Evolutionary conservation across 495 filamentous ascomycete species (phyloP).

Genomic region (Eremomyces bilateralis): DNA sequence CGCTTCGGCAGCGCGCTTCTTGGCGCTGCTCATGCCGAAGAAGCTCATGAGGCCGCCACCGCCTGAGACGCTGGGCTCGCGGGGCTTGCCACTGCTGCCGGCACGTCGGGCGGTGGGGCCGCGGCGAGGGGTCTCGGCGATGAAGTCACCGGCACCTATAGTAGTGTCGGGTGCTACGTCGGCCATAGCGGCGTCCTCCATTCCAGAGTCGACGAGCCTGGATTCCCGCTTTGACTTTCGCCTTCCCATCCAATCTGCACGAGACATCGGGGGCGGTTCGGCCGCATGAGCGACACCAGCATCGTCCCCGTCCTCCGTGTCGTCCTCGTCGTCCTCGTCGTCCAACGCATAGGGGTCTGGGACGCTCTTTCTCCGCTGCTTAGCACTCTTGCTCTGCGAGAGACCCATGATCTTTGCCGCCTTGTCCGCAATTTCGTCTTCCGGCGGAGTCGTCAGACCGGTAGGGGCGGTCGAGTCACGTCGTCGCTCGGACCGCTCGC

Average conservation of each 20-base stretch:
- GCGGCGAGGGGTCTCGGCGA: not conserved
- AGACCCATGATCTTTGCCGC: constrained; percentile 39
- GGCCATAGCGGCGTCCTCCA: constrained; percentile 10
- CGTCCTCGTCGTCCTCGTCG: constrained; percentile 35
- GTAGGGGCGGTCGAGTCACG: constrained; percentile 5
- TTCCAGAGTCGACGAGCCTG: constrained; percentile 3
- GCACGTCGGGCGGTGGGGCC: not conserved
- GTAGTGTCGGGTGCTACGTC: constrained; percentile 3
- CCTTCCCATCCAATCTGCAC: not conserved
- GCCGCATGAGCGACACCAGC: constrained; percentile 8
- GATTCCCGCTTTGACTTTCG: constrained; percentile 10
- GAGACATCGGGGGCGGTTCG: constrained; percentile 6
- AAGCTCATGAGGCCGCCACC: constrained; percentile 11
- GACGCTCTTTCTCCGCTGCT: constrained; percentile 17
- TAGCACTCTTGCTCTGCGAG: constrained; percentile 12
- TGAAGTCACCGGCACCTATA: too few species aligned
- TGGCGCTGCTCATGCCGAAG: constrained; percentile 10
- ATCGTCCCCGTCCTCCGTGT: constrained; percentile 30
- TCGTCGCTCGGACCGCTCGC: constrained; percentile 9
- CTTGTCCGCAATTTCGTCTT: constrained; percentile 28
- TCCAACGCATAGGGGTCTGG: constrained; percentile 38
- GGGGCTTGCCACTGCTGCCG: constrained; percentile 6
- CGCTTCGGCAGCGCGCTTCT: constrained; percentile 5
- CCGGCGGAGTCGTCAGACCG: constrained; percentile 29
- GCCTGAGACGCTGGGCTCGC: constrained; percentile 3